Evolutionary conservation across 2,329 filamentous ascomycete genomes (phyloP).

Genomic region (Aspergillus sp.): DNA sequence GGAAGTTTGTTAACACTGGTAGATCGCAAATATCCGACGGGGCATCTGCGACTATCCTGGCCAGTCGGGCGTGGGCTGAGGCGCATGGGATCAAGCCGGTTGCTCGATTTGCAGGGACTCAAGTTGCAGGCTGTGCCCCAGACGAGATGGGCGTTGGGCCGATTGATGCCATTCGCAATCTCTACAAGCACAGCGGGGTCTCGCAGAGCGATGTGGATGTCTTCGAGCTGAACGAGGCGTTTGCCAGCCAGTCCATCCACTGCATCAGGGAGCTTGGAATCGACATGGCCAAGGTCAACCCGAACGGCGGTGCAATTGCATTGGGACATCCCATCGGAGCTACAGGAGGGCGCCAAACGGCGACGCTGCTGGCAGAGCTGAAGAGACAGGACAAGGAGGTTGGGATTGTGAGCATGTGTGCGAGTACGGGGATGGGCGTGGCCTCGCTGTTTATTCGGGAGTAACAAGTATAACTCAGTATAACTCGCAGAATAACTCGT

Average conservation of each 20-base stretch:
- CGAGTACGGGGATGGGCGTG: slow-evolving; percentile 35
- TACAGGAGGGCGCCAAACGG: slow-evolving; percentile 81
- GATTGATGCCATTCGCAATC: slow-evolving; percentile 66
- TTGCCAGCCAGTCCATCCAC: slow-evolving; percentile 94
- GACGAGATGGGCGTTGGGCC: slow-evolving; percentile 85
- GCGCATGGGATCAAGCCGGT: slow-evolving; percentile 81
- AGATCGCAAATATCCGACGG: slow-evolving; percentile 42
- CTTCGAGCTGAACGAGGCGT: slow-evolving; percentile 91
- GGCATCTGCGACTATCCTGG: slow-evolving; percentile 76
- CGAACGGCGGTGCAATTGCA: slow-evolving; percentile 87
- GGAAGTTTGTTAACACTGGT: neutral
- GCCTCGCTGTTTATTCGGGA: slow-evolving; percentile 26
- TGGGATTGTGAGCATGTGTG: slow-evolving; percentile 83
- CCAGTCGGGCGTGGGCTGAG: slow-evolving; percentile 85
- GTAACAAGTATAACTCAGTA: slow-evolving; percentile 4
- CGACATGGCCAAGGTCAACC: slow-evolving; percentile 72
- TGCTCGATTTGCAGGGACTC: slow-evolving; percentile 87
- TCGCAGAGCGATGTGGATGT: slow-evolving; percentile 78
- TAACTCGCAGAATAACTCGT: no score
- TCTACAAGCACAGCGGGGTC: slow-evolving; percentile 73
- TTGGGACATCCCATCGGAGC: slow-evolving; percentile 84
- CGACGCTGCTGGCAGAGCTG: slow-evolving; percentile 83
- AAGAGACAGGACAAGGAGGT: slow-evolving; percentile 81
- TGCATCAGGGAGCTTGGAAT: slow-evolving; percentile 66
- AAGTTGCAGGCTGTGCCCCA: slow-evolving; percentile 80